Conservation (phyloP, 1,139 yeast species). For the Arxiozyma slooffiae region DNA sequence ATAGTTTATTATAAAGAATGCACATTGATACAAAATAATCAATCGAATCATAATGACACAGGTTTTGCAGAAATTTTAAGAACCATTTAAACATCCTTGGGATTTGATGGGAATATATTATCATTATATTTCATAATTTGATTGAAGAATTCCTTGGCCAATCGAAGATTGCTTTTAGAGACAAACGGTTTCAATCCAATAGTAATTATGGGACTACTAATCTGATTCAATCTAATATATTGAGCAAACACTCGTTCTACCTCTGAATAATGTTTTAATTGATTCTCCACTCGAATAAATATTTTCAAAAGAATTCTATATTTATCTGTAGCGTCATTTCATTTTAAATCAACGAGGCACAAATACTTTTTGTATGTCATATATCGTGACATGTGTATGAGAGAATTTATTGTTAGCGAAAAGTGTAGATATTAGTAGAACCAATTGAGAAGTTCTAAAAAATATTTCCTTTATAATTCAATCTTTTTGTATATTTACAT, state of each 20-base stretch:
- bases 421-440: slow-evolving; percentile 12
- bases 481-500: slow-evolving; percentile 9
- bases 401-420: slow-evolving; percentile 9
- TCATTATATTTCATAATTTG: slow-evolving; percentile 22
- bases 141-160: slow-evolving; percentile 27
- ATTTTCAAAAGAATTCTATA: slow-evolving; percentile 11
- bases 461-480: slow-evolving; percentile 6
- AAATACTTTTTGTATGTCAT: slow-evolving; percentile 9
- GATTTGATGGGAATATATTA: slow-evolving; percentile 21
- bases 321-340: slow-evolving; percentile 1
- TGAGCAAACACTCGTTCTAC: slow-evolving; percentile 24
- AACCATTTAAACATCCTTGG: slow-evolving; percentile 14
- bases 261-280: slow-evolving; percentile 15
- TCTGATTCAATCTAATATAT: slow-evolving; percentile 19
- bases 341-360: slow-evolving; percentile 2
- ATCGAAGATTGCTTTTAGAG: slow-evolving; percentile 21
- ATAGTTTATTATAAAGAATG: slow-evolving; percentile 7
- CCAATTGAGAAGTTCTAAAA: slow-evolving; percentile 17
- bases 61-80: slow-evolving; percentile 13
- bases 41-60: slow-evolving; percentile 16
- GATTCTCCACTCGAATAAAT: slow-evolving; percentile 15
- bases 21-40: slow-evolving; percentile 19
- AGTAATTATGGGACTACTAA: slow-evolving; percentile 14
- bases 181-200: slow-evolving; percentile 26
- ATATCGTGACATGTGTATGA: slow-evolving; percentile 20